These are phyloP conservation scores for Pilatotrama ljubarskyi DNA, from an alignment of 768 basidiomycete species.

Conservation along the genomic window DNA sequence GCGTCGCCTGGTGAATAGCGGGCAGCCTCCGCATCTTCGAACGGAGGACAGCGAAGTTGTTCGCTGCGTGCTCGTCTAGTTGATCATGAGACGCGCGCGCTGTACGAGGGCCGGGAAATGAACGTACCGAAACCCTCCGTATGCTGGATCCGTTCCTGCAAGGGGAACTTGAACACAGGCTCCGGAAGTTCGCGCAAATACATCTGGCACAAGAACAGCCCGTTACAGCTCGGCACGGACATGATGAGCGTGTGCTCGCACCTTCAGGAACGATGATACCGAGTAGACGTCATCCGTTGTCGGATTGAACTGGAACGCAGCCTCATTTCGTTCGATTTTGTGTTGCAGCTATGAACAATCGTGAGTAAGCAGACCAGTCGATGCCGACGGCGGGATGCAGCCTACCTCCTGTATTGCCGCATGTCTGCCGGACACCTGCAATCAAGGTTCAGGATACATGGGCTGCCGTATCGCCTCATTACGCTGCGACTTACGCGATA, in stretches of 20 bases:
- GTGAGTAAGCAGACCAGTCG: background rate
- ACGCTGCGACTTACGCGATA: conserved; percentile 57
- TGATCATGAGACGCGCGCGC: background rate
- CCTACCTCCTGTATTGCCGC: conserved; percentile 80
- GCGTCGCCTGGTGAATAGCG: conserved; percentile 79
- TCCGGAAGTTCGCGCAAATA: conserved; percentile 86
- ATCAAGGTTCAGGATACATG: conserved; percentile 10
- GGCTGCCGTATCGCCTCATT: background rate
- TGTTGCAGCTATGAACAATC: conserved; percentile 64
- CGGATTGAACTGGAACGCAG: conserved; percentile 68
- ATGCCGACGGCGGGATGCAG: background rate
- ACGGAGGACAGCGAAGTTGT: conserved; percentile 76
- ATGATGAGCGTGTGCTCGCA: conserved; percentile 31
- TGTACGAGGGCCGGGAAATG: background rate
- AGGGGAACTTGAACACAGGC: conserved; percentile 79
- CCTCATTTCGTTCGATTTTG: conserved; percentile 84
- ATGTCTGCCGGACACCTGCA: conserved; percentile 80
- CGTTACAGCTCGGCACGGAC: background rate
- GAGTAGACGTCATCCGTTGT: conserved; percentile 78
- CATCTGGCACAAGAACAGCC: background rate
- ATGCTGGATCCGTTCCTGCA: conserved; percentile 81
- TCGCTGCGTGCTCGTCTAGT: conserved; percentile 68
- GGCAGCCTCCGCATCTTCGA: conserved; percentile 85
- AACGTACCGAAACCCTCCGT: conserved; percentile 70
- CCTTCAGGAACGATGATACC: conserved; percentile 85